Percentiles rank a stretch among this genome's conserved stretches.
Evolutionary conservation across 495 filamentous ascomycete species (phyloP).

Genomic region (Podospora appendiculata): DNA sequence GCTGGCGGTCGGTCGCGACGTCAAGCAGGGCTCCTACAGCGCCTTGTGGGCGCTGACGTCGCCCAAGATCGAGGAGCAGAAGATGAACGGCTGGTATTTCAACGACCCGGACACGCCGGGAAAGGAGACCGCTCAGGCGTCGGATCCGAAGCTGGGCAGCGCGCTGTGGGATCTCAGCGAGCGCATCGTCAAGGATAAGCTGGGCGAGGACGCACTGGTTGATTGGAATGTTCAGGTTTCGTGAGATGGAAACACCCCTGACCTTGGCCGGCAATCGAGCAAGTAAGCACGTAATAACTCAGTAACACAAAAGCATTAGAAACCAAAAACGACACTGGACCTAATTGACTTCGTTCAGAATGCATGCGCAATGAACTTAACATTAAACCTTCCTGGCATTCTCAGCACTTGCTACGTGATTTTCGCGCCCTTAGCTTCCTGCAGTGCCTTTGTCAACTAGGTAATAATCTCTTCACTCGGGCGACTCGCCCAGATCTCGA

Average conservation of each 20-base stretch:
- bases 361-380: no score
- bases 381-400: no score
- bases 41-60: conserved; percentile 32
- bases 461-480: not conserved
- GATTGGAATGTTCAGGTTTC: conserved; percentile 19
- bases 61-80: conserved; percentile 35
- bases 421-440: no score
- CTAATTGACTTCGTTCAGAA: no score
- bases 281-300: no score
- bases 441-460: not conserved
- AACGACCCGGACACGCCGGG: conserved; percentile 23
- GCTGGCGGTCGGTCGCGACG: conserved; percentile 24
- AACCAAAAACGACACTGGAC: no score
- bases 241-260: not conserved
- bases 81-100: conserved; percentile 35
- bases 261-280: no score
- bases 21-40: conserved; percentile 37
- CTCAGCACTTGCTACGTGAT: no score
- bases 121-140: conserved; percentile 32
- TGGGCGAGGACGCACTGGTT: conserved; percentile 31
- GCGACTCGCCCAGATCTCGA: conserved; percentile 15
- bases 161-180: conserved; percentile 36
- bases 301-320: no score
- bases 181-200: conserved; percentile 32
- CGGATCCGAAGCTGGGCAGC: conserved; percentile 29